Conservation (phyloP, 805 yeast genomes). For the Teunomyces gatunensis region DNA sequence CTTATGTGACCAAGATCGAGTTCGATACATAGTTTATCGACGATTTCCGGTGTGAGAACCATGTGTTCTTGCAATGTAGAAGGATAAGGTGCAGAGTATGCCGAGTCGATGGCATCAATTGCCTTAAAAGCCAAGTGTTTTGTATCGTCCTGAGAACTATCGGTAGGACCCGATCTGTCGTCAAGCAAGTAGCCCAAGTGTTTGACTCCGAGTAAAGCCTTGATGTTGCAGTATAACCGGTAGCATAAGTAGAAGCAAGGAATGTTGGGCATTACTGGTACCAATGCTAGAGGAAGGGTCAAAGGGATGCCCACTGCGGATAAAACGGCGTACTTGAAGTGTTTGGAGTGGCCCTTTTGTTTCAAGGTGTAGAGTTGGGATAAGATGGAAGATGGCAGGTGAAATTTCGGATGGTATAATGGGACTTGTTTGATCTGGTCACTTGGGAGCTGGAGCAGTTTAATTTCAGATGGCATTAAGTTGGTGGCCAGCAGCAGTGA, state of each 20-base stretch:
- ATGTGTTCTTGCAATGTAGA: neutral
- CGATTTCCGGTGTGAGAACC: constrained; percentile 17
- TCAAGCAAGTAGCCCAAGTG: constrained; percentile 61
- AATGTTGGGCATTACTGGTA: constrained; percentile 87
- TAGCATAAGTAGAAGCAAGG: constrained; percentile 87
- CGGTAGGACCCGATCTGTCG: constrained; percentile 11
- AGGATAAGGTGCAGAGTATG: constrained; percentile 4
- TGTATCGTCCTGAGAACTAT: constrained; percentile 8
- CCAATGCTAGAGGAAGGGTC: constrained; percentile 71
- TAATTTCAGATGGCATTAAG: constrained; percentile 26
- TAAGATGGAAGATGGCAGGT: constrained; percentile 28
- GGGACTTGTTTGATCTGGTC: constrained; percentile 40
- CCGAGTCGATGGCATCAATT: constrained; percentile 14
- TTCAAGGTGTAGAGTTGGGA: constrained; percentile 44
- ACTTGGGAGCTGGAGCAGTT: constrained; percentile 20
- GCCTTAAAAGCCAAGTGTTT: constrained; percentile 14
- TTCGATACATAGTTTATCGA: constrained; percentile 43
- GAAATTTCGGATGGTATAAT: constrained; percentile 37
- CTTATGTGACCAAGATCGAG: constrained; percentile 46
- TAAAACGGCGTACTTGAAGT: constrained; percentile 51
- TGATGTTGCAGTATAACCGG: constrained; percentile 79
- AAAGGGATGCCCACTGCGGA: constrained; percentile 68
- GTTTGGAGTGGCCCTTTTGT: constrained; percentile 45
- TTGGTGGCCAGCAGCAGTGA: constrained; percentile 7
- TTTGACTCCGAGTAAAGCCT: constrained; percentile 71